These are phyloP conservation scores for Gracilaria gracilis DNA, from an alignment of 23 red algal species.

Conservation along the genomic window DNA sequence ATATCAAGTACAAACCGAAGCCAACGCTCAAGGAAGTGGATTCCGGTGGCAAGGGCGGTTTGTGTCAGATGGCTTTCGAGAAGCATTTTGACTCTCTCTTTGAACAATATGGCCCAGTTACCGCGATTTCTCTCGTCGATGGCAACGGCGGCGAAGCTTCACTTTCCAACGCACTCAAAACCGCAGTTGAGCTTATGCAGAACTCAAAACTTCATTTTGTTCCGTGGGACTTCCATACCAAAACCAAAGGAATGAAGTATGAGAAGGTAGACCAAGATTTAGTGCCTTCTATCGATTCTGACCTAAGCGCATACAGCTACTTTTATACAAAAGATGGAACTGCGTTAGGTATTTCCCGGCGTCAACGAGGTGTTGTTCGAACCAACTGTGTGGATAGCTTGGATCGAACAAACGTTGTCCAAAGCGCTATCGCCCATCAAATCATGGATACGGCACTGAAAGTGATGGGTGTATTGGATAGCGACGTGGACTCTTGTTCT, in stretches of 20 bases:
- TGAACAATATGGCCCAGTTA: conserved; percentile 84
- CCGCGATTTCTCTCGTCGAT: conserved; percentile 86
- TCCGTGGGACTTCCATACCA: conserved; percentile 92
- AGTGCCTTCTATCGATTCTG: conserved; percentile 64
- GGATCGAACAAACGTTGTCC: conserved; percentile 97
- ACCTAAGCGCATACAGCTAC: conserved; percentile 72
- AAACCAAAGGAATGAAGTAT: conserved; percentile 92
- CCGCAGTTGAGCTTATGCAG: conserved; percentile 58
- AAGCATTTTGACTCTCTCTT: conserved; percentile 87
- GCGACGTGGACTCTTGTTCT: conserved; percentile 64
- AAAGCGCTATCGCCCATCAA: conserved; percentile 81
- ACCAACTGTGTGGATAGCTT: conserved; percentile 96
- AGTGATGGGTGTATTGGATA: conserved; percentile 74
- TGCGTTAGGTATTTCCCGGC: conserved; percentile 32
- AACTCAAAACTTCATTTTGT: conserved; percentile 81
- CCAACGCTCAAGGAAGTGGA: conserved; percentile 55
- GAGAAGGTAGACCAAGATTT: conserved; percentile 86
- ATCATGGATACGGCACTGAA: conserved; percentile 74
- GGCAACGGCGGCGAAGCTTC: conserved; percentile 67
- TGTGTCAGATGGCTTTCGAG: conserved; percentile 61
- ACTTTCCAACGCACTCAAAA: conserved; percentile 43
- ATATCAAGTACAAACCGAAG: conserved; percentile 87
- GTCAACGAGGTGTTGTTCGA: conserved; percentile 85
- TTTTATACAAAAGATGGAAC: conserved; percentile 73
- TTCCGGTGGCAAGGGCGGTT: conserved; percentile 50